phyloP scores from a whole-genome alignment of 1,139 yeast genomes.

The Yamadazyma taylorii region DNA sequence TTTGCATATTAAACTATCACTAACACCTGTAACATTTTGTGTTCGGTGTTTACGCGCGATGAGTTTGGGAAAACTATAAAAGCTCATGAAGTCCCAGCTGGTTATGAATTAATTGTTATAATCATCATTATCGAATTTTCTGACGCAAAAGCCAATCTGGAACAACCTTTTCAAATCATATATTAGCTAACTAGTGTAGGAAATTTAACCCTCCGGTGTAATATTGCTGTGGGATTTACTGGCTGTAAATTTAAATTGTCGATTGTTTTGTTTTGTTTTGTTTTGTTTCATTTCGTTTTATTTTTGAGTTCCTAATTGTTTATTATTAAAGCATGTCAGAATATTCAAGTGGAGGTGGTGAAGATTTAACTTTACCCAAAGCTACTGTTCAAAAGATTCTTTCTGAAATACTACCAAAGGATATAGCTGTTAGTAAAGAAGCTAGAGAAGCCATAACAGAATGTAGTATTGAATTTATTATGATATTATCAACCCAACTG shows the following conservation, averaged over 20 bases:
- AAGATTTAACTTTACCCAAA: slow-evolving; percentile 50
- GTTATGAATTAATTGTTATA: background rate
- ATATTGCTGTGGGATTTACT: too few species aligned
- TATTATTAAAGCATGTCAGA: slow-evolving; percentile 31
- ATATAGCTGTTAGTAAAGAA: slow-evolving; percentile 85
- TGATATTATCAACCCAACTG: slow-evolving; percentile 90
- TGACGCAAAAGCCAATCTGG: too few species aligned
- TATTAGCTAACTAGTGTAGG: too few species aligned
- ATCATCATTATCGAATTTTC: background rate
- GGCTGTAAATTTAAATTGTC: too few species aligned
- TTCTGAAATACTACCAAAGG: slow-evolving; percentile 83
- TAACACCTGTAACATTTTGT: too few species aligned
- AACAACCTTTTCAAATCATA: too few species aligned
- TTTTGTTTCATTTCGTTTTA: too few species aligned
- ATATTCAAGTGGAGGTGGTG: slow-evolving; percentile 34
- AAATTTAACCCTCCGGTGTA: too few species aligned
- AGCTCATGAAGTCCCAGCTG: background rate
- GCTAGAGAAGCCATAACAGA: slow-evolving; percentile 95
- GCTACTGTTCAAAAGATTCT: slow-evolving; percentile 97
- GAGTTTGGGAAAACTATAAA: slow-evolving; percentile 2
- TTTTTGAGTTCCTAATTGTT: background rate
- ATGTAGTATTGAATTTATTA: slow-evolving; percentile 93
- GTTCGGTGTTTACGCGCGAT: background rate
- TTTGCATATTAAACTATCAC: too few species aligned
- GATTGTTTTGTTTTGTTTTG: background rate